A percentile compares a stretch with the other conserved stretches of the same genome.
Evolutionary conservation across 495 filamentous ascomycete genomes (phyloP).

Genomic region (Rhizodiscina lignyota): DNA sequence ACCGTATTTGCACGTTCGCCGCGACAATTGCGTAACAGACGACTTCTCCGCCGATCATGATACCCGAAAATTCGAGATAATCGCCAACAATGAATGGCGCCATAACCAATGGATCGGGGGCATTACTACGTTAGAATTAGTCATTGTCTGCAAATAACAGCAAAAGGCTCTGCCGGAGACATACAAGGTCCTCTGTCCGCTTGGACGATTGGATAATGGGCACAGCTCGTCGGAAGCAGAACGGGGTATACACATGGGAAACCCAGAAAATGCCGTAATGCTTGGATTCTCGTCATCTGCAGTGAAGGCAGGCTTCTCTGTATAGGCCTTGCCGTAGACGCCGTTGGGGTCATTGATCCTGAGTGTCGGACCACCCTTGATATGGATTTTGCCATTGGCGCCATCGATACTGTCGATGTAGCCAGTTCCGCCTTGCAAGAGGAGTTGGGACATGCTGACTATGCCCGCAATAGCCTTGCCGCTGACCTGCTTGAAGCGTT

Average conservation of each 20-base stretch:
- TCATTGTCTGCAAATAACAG: too few species aligned
- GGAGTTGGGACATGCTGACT: constrained; percentile 17
- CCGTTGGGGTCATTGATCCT: constrained; percentile 28
- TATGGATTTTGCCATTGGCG: constrained; percentile 17
- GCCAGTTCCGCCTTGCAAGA: constrained; percentile 17
- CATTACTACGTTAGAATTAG: too few species aligned
- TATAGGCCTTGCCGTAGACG: constrained; percentile 18
- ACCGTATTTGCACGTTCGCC: too few species aligned
- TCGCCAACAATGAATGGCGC: too few species aligned
- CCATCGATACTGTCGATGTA: constrained; percentile 20
- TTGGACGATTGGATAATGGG: too few species aligned
- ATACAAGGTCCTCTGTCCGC: too few species aligned
- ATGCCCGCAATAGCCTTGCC: constrained; percentile 21
- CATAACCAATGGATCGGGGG: too few species aligned
- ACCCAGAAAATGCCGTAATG: constrained; percentile 23
- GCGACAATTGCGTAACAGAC: too few species aligned
- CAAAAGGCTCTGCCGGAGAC: too few species aligned
- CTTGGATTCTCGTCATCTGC: constrained; percentile 24
- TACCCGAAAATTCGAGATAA: too few species aligned
- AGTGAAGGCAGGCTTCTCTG: constrained; percentile 19
- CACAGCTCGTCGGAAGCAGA: constrained; percentile 7
- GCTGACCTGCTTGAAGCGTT: too few species aligned
- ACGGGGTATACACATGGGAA: constrained; percentile 28
- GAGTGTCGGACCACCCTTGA: constrained; percentile 19
- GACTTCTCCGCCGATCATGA: too few species aligned